phyloP scores from a whole-genome alignment of 2,329 filamentous ascomycete genomes.

The Escovopsis sp. region DNA sequence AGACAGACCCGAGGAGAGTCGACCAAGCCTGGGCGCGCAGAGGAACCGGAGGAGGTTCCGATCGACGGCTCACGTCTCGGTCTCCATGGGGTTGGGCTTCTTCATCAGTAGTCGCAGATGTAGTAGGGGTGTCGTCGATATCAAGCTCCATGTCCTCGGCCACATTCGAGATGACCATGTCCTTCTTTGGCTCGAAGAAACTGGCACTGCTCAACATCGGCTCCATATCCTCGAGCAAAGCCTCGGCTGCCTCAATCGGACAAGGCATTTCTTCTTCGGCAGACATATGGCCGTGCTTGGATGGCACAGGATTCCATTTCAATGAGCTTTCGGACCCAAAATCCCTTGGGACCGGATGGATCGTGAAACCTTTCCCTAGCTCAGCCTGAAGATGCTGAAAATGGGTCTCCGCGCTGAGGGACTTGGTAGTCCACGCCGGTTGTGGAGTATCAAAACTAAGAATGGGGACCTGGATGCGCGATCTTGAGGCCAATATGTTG shows the following conservation, averaged over 20 bases:
- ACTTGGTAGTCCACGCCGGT: slow-evolving; percentile 11
- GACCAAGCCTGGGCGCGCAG: background rate
- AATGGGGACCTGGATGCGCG: slow-evolving; percentile 15
- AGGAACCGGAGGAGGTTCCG: background rate
- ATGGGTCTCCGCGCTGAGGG: slow-evolving; percentile 11
- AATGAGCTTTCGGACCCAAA: slow-evolving; percentile 8
- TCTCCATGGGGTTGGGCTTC: background rate
- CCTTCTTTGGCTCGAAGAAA: slow-evolving; percentile 4
- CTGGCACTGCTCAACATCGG: slow-evolving; percentile 8
- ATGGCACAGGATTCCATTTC: slow-evolving; percentile 12
- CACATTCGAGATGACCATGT: slow-evolving; percentile 6
- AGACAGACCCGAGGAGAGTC: background rate
- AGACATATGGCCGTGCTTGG: slow-evolving; percentile 1
- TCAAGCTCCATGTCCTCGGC: slow-evolving; percentile 13
- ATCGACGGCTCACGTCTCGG: background rate
- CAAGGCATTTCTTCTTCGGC: slow-evolving; percentile 7
- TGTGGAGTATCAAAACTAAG: slow-evolving; percentile 13
- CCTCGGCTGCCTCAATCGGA: slow-evolving; percentile 1
- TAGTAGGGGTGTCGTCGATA: background rate
- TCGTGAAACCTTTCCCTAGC: background rate
- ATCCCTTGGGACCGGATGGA: slow-evolving; percentile 1
- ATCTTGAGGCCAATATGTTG: slow-evolving; percentile 10
- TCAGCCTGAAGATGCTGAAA: slow-evolving; percentile 12
- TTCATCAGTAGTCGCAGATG: background rate
- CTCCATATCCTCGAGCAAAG: slow-evolving; percentile 6